Percentiles rank a stretch among this genome's conserved stretches.
phyloP scores from a whole-genome alignment of 2,329 filamentous ascomycete species.

The Sarocladiaceae sp. region DNA sequence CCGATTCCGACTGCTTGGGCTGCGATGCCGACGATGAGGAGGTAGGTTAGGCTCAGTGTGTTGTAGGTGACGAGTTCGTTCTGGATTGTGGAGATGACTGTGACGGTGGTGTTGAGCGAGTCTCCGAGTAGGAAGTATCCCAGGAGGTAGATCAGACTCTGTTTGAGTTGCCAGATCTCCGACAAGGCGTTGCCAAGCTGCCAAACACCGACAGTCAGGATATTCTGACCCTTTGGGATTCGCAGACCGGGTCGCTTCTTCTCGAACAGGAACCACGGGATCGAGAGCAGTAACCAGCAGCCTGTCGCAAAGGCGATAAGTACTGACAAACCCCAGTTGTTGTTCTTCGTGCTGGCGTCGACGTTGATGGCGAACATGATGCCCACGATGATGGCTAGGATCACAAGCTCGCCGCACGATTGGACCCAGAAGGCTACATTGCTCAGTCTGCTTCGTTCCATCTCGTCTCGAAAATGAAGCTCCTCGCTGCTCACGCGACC shows the following conservation, averaged over 20 bases:
- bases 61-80: constrained; percentile 63
- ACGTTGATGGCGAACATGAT: constrained; percentile 59
- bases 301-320: constrained; percentile 62
- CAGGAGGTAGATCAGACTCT: constrained; percentile 58
- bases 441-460: constrained; percentile 59
- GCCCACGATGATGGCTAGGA: constrained; percentile 60
- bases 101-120: constrained; percentile 65
- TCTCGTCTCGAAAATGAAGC: constrained; percentile 56
- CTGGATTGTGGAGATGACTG: constrained; percentile 62
- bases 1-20: constrained; percentile 61
- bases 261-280: constrained; percentile 65
- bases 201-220: constrained; percentile 57
- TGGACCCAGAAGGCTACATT: constrained; percentile 64
- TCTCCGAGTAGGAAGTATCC: constrained; percentile 68
- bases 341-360: constrained; percentile 53
- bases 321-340: constrained; percentile 63
- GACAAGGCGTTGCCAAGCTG: constrained; percentile 54
- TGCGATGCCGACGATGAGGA: constrained; percentile 61
- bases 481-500: constrained; percentile 52
- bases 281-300: constrained; percentile 58
- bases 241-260: constrained; percentile 56
- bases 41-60: constrained; percentile 60
- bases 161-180: constrained; percentile 61
- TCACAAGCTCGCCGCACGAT: constrained; percentile 56
- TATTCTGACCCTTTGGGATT: constrained; percentile 34